Evolutionary conservation across 805 yeast genomes (phyloP).

Genomic region (Saccharomyces eubayanus): DNA sequence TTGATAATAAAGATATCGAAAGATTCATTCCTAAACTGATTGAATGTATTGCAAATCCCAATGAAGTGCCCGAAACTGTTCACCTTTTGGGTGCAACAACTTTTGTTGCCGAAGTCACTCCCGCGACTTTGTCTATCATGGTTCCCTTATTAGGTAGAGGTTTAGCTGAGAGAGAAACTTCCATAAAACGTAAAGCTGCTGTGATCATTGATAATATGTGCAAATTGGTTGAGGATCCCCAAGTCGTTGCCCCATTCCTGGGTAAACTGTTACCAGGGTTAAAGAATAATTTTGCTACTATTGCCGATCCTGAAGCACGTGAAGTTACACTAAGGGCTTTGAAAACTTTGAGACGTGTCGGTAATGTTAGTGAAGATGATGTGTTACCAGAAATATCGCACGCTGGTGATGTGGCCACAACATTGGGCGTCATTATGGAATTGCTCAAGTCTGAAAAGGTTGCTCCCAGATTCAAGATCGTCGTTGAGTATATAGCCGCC

Average conservation of each 20-base stretch:
- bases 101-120: constrained; percentile 96
- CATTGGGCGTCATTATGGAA: constrained; percentile 67
- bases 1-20: constrained; percentile 97
- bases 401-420: constrained; percentile 90
- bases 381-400: constrained; percentile 90
- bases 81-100: constrained; percentile 98
- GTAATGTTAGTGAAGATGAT: constrained; percentile 85
- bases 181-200: constrained; percentile 98
- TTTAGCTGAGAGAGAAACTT: constrained; percentile 96
- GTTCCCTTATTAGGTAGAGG: constrained; percentile 97
- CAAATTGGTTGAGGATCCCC: constrained; percentile 98
- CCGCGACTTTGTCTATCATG: constrained; percentile 97
- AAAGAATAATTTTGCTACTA: constrained; percentile 82
- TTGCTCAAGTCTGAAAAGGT: constrained; percentile 58
- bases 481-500: constrained; percentile 75
- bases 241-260: constrained; percentile 98
- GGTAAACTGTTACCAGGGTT: constrained; percentile 86
- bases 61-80: constrained; percentile 95
- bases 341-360: constrained; percentile 94
- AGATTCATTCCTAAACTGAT: constrained; percentile 96
- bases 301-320: constrained; percentile 99
- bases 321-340: constrained; percentile 93
- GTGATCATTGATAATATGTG: constrained; percentile 99
- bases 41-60: constrained; percentile 90
- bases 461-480: constrained; percentile 66